Conservation (phyloP, 345 rosid genomes). For the Alliaria petiolata region DNA sequence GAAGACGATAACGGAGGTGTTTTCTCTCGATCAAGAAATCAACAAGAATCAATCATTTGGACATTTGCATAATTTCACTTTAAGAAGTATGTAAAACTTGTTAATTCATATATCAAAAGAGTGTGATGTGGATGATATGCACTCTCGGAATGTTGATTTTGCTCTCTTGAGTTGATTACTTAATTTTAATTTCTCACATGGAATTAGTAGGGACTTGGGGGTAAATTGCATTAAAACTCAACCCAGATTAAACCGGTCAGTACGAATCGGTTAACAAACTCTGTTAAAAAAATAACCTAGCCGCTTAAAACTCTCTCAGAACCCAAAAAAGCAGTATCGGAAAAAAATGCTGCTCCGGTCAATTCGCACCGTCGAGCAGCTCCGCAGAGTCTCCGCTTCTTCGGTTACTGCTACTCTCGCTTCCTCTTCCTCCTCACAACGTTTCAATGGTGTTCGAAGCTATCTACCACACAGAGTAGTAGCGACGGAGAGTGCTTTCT, state of each 20-base stretch:
- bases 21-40: too few relatives aligned
- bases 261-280: constrained; percentile 5
- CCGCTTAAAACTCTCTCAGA: constrained; percentile 9
- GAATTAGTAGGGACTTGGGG: too few relatives aligned
- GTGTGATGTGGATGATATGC: too few relatives aligned
- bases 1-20: too few relatives aligned
- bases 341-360: constrained; percentile 33
- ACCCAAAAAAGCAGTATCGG: neutral
- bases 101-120: too few relatives aligned
- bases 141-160: too few relatives aligned
- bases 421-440: neutral
- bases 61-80: too few relatives aligned
- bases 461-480: neutral
- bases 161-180: too few relatives aligned
- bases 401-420: neutral
- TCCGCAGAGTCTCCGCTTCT: constrained; percentile 4
- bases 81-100: too few relatives aligned
- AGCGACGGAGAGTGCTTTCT: neutral
- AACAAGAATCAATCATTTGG: too few relatives aligned
- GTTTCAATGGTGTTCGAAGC: too few relatives aligned
- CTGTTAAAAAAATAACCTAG: constrained; percentile 22
- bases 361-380: constrained; percentile 27
- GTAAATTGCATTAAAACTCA: neutral
- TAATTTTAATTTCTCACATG: too few relatives aligned
- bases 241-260: constrained; percentile 16